Base-by-base conservation (phyloP, 495 filamentous ascomycete genomes). In the Aspergillus ostianus region DNA sequence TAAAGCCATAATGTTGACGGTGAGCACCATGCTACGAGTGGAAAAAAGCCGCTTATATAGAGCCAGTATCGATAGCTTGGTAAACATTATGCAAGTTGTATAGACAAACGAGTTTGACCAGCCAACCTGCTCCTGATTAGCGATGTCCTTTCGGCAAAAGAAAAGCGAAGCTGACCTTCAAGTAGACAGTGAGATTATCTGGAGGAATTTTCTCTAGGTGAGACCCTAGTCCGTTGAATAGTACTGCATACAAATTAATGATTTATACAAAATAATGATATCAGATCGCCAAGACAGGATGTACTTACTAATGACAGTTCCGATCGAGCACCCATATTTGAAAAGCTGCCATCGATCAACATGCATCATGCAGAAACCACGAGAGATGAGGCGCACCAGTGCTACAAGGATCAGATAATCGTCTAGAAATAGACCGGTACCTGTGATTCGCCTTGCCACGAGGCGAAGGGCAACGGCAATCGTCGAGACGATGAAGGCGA, bases 1-100 rank as follows among this genome's bases (percentile, higher is more conserved):
- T 17, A 52, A 55, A 10, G 59, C 65, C 53, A 78, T 63, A 0
- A 68, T 17, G 30, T 71, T 67, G 45, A 68, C 62, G 5, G 64
- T 67, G 18, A 66, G 21, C 8, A 61, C 62, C 68, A 78, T 70
- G 13, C 59, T 27, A 36, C 59, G 66, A 10, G 57, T 65, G 0
- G 65, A 53, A 49, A 82, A 78, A 0, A 80, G 45, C 0, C 76
- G 76, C 20, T 67, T 69, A 55, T 78, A 75, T 10, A 80, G 66
- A 0, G 73, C 66, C 18, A 82, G 55, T 48, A 82, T 77, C 4
- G 79, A 82, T 10, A 72, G 60, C 54, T 80, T 82, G 62, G 74
- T 72, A 41, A 72, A 69, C 0, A 63, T 63, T 19, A 75, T 56
- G 19, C 60, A 65, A 47, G 61, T 21, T 10, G 68, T 67, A 56